These are phyloP conservation scores for Thermomucor indicae-seudaticae DNA, from an alignment of 371 early-diverging fungal genomes.

Conservation along the genomic window DNA sequence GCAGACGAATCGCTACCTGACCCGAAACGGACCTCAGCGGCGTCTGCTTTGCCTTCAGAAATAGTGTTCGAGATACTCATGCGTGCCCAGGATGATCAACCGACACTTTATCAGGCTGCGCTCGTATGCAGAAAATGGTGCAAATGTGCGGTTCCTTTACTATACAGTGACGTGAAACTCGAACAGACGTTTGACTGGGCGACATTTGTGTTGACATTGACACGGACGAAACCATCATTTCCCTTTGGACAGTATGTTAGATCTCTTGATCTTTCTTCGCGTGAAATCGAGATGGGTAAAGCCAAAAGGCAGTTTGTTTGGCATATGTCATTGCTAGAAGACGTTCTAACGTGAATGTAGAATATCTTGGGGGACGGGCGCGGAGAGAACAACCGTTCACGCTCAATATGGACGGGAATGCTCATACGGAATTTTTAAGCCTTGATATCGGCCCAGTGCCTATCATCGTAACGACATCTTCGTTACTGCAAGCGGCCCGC, in stretches of 20 bases:
- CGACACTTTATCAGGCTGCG: constrained; percentile 32
- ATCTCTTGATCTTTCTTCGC: constrained; percentile 33
- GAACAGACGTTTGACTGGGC: constrained; percentile 58
- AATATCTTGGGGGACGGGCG: neutral
- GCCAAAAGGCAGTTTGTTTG: constrained; percentile 16
- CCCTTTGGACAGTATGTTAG: constrained; percentile 27
- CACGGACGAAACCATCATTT: constrained; percentile 30
- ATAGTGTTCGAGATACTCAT: constrained; percentile 41
- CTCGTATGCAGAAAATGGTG: constrained; percentile 55
- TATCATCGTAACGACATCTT: constrained; percentile 53
- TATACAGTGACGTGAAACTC: constrained; percentile 49
- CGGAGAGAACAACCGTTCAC: neutral
- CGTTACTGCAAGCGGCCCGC: constrained; percentile 47
- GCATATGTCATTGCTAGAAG: neutral
- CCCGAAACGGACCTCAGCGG: too few relatives aligned
- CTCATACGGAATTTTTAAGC: too few relatives aligned
- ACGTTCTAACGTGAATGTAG: too few relatives aligned
- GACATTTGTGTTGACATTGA: constrained; percentile 52
- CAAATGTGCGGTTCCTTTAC: constrained; percentile 45
- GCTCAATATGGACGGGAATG: too few relatives aligned
- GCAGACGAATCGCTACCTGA: too few relatives aligned
- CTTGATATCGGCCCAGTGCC: too few relatives aligned
- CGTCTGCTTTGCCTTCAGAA: constrained; percentile 39
- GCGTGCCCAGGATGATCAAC: constrained; percentile 28
- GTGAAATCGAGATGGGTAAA: too few relatives aligned